These are phyloP conservation scores for Ophiostoma sp. DNA, from an alignment of 2,329 filamentous ascomycete species.

Conservation along the genomic window DNA sequence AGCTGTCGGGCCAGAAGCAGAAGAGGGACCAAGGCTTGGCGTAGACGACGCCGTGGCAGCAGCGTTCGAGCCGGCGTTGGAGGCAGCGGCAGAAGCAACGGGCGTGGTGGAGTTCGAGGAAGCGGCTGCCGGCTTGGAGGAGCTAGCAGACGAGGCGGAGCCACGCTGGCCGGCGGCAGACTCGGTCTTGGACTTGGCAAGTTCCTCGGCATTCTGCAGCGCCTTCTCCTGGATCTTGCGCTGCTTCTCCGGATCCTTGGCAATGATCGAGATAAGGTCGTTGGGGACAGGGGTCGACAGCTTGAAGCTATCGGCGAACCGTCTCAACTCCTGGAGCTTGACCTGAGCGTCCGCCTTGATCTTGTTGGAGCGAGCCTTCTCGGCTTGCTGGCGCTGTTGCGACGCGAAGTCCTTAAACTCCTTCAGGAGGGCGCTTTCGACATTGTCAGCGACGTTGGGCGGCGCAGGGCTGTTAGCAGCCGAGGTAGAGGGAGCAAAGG, in stretches of 20 bases:
- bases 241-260: slow-evolving; percentile 94
- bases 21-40: neutral
- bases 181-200: slow-evolving; percentile 49
- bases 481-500: slow-evolving; percentile 13
- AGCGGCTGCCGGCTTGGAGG: neutral
- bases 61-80: slow-evolving; percentile 21
- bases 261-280: slow-evolving; percentile 90
- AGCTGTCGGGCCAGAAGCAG: slow-evolving; percentile 31
- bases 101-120: neutral
- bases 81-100: neutral
- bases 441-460: slow-evolving; percentile 59
- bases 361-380: slow-evolving; percentile 59
- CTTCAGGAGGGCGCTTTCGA: slow-evolving; percentile 61
- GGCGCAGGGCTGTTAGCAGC: slow-evolving; percentile 37
- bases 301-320: slow-evolving; percentile 93
- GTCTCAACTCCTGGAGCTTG: slow-evolving; percentile 91
- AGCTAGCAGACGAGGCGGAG: neutral
- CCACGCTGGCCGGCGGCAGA: slow-evolving; percentile 53
- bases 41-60: neutral
- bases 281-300: slow-evolving; percentile 87
- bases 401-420: slow-evolving; percentile 66
- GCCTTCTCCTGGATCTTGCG: slow-evolving; percentile 89
- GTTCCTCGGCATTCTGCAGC: slow-evolving; percentile 69
- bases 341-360: slow-evolving; percentile 78
- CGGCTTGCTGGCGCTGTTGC: slow-evolving; percentile 55